phyloP scores from a whole-genome alignment of 2,329 filamentous ascomycete species.

The Cercospora brassicicola region DNA sequence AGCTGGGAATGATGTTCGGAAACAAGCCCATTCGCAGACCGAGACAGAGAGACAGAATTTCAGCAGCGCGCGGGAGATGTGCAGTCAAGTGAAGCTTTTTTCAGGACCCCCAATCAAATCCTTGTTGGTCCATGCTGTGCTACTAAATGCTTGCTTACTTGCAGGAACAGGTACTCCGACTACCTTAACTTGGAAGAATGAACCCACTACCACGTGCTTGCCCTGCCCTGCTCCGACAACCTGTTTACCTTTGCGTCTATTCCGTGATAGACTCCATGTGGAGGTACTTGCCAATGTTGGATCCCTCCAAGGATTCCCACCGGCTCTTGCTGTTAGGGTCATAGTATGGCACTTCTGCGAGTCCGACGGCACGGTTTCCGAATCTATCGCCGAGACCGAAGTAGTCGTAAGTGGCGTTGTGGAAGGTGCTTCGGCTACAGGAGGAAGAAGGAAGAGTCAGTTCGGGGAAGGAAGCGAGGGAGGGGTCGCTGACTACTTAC shows the following conservation, averaged over 20 bases:
- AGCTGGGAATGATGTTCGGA: background rate
- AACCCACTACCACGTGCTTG: background rate
- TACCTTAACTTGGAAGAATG: background rate
- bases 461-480: background rate
- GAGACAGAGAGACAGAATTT: background rate
- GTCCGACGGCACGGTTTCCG: constrained; percentile 55
- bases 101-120: background rate
- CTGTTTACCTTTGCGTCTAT: background rate
- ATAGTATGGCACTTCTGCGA: constrained; percentile 58
- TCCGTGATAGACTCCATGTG: background rate
- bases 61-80: background rate
- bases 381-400: constrained; percentile 53
- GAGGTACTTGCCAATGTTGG: background rate
- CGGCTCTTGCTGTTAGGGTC: constrained; percentile 50
- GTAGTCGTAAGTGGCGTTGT: constrained; percentile 65
- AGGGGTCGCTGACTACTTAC: constrained; percentile 36
- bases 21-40: background rate
- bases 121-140: background rate
- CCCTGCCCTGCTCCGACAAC: background rate
- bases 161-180: background rate
- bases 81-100: background rate
- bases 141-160: background rate
- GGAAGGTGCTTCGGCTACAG: constrained; percentile 49
- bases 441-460: background rate
- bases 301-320: background rate